Conservation (phyloP, 2,329 filamentous ascomycete genomes). For the Calonectria multiphialidica region DNA sequence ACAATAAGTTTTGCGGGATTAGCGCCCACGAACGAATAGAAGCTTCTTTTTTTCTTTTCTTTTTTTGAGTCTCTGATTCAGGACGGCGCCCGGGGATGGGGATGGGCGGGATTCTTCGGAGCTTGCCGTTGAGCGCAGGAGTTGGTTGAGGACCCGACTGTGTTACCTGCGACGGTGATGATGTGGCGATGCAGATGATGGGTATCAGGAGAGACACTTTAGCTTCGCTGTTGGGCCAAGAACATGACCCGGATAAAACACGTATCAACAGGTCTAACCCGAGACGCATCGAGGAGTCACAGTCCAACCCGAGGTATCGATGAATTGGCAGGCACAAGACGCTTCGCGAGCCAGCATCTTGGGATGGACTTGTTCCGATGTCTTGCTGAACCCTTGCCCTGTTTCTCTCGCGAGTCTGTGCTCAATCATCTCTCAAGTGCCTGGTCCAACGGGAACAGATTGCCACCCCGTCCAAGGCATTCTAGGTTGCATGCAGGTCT, state of each 20-base stretch:
- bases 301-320: background rate
- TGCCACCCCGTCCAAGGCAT: background rate
- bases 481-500: slow-evolving; percentile 5
- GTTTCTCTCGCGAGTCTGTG: background rate
- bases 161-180: slow-evolving; percentile 17
- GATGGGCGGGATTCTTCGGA: slow-evolving; percentile 5
- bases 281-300: background rate
- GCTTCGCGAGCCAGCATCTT: background rate
- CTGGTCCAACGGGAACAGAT: background rate
- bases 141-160: slow-evolving; percentile 3
- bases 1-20: slow-evolving; percentile 6
- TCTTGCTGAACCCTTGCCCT: background rate
- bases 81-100: background rate
- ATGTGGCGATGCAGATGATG: slow-evolving; percentile 27
- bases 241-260: background rate
- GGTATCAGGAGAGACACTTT: slow-evolving; percentile 2
- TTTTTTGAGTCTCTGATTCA: background rate
- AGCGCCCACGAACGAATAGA: background rate
- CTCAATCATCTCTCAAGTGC: background rate
- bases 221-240: background rate
- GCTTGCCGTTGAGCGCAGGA: background rate
- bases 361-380: background rate
- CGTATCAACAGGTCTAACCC: slow-evolving; percentile 1
- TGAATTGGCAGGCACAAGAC: background rate
- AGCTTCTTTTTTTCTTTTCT: background rate